Percentiles rank a stretch among this genome's conserved stretches.
Evolutionary conservation across 192 early-diverging fungal species (phyloP).

Genomic region (Linnemannia hyalina): DNA sequence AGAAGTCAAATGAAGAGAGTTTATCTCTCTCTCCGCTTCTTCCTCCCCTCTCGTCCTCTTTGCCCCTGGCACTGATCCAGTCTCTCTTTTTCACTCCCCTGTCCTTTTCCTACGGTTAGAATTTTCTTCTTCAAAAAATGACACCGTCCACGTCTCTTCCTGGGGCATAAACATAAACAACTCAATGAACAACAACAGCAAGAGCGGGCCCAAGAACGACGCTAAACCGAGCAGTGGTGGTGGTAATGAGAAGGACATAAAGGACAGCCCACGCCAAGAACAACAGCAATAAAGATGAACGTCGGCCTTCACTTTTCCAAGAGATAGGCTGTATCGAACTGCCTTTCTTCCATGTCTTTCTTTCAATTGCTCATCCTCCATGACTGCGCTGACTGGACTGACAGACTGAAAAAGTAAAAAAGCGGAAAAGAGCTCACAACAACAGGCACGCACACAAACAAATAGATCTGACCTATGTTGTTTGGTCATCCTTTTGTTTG

Average conservation of each 20-base stretch:
- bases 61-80: neutral
- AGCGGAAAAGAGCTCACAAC: neutral
- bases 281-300: neutral
- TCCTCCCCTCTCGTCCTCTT: neutral
- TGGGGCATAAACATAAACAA: neutral
- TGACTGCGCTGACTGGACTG: neutral
- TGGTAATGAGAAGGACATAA: neutral
- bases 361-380: neutral
- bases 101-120: neutral
- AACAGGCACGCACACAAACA: neutral
- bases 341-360: neutral
- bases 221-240: no score
- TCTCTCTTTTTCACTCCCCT: neutral
- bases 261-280: constrained; percentile 2
- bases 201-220: neutral
- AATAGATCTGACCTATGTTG: neutral
- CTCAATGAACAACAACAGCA: neutral
- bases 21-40: neutral
- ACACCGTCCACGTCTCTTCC: no score
- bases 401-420: neutral
- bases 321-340: neutral
- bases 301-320: neutral
- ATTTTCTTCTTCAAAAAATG: neutral
- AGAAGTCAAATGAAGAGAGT: neutral
- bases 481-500: neutral